Conservation (phyloP, 140 eudicot species). For the Artemisia princeps region DNA sequence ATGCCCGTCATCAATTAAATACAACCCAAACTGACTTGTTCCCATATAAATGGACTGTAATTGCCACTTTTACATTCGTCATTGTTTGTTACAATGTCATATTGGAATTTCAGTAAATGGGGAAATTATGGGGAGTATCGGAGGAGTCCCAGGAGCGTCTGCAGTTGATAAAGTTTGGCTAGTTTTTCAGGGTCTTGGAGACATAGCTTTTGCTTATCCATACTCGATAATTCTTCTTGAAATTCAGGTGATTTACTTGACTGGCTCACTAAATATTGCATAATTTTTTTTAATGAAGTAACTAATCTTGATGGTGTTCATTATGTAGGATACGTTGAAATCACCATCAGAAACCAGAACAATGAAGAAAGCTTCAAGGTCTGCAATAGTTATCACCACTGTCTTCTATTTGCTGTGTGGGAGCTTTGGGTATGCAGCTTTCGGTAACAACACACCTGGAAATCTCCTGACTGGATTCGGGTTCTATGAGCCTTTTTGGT, state of each 20-base stretch:
- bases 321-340: conserved; percentile 36
- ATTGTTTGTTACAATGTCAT: conserved; percentile 1
- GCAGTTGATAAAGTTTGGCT: conserved; percentile 49
- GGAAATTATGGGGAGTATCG: conserved; percentile 39
- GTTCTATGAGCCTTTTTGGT: conserved; percentile 69
- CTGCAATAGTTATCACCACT: conserved; percentile 44
- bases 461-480: conserved; percentile 72
- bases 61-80: background rate
- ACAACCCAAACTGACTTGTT: background rate
- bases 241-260: conserved; percentile 38
- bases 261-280: conserved; percentile 15
- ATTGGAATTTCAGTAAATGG: conserved; percentile 35
- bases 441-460: conserved; percentile 52
- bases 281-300: conserved; percentile 3
- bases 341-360: conserved; percentile 41
- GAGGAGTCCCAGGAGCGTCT: conserved; percentile 40
- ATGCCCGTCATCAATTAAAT: background rate
- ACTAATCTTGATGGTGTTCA: conserved; percentile 15
- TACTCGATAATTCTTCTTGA: conserved; percentile 48
- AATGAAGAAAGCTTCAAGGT: conserved; percentile 44
- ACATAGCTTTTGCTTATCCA: conserved; percentile 79
- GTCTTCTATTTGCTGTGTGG: conserved; percentile 50
- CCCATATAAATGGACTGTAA: background rate
- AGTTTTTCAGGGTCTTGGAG: conserved; percentile 64
- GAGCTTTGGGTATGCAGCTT: conserved; percentile 61